These are phyloP conservation scores for Orbilia blumenaviensis DNA, from an alignment of 2,329 filamentous ascomycete genomes.

Conservation along the genomic window DNA sequence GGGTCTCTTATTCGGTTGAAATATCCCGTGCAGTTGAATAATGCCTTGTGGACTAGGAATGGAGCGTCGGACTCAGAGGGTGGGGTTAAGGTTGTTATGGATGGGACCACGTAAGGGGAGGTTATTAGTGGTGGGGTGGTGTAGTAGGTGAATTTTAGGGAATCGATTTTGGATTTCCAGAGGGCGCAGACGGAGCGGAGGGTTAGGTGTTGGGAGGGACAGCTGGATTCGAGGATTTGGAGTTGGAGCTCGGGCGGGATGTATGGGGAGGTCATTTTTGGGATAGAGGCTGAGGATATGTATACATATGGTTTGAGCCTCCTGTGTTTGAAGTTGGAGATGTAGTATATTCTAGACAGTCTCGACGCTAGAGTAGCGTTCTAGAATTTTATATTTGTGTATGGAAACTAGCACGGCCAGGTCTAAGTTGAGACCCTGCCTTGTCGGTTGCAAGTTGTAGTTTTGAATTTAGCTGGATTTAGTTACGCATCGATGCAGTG, in stretches of 20 bases:
- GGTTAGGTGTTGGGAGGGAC: neutral
- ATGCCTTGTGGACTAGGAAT: neutral
- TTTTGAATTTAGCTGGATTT: too few species aligned
- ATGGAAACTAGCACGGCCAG: too few species aligned
- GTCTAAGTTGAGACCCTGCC: too few species aligned
- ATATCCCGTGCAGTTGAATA: neutral
- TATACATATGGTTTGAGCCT: neutral
- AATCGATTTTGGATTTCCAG: slow-evolving; percentile 5
- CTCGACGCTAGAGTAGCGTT: too few species aligned
- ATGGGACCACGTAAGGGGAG: neutral
- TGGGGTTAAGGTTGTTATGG: neutral
- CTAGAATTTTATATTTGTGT: too few species aligned
- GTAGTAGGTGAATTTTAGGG: neutral
- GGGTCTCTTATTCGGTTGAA: neutral
- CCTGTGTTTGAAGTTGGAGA: neutral
- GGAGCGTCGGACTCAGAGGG: neutral
- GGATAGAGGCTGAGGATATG: neutral
- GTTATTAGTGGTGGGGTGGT: neutral
- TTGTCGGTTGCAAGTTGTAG: too few species aligned
- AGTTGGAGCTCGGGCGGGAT: slow-evolving; percentile 2
- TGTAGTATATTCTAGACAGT: too few species aligned
- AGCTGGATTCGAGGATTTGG: neutral
- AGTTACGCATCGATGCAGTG: too few species aligned
- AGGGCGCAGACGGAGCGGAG: neutral
- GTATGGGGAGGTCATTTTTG: neutral